phyloP scores from a whole-genome alignment of 2,329 filamentous ascomycete genomes.

The Ilyonectria sp. region DNA sequence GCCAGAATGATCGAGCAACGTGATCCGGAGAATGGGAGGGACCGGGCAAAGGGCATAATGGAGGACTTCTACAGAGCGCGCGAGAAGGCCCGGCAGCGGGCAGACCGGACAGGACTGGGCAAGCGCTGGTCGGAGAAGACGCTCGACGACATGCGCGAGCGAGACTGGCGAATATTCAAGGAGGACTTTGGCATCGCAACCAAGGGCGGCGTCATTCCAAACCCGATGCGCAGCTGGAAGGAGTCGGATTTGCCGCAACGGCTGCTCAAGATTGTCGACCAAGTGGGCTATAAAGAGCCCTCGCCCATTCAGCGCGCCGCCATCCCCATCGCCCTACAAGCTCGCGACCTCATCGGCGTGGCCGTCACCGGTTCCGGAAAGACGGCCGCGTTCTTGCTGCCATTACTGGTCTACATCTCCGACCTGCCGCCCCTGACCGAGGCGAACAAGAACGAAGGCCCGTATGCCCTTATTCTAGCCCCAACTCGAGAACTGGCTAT shows the following conservation, averaged over 20 bases:
- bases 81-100: conserved; percentile 78
- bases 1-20: conserved; percentile 80
- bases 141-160: conserved; percentile 93
- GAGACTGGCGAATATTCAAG: conserved; percentile 99
- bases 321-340: conserved; percentile 94
- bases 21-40: conserved; percentile 82
- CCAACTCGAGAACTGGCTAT: conserved; percentile 98
- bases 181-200: conserved; percentile 98
- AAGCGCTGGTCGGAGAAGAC: conserved; percentile 97
- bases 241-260: conserved; percentile 86
- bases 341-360: conserved; percentile 96
- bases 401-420: conserved; percentile 93
- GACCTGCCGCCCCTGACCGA: conserved; percentile 89
- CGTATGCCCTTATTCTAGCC: conserved; percentile 96
- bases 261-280: conserved; percentile 84
- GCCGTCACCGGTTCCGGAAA: conserved; percentile 99
- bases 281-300: conserved; percentile 92
- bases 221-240: conserved; percentile 95
- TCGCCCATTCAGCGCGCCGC: conserved; percentile 93
- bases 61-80: conserved; percentile 82
- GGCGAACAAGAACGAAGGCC: conserved; percentile 91
- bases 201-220: conserved; percentile 91
- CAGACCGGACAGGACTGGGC: conserved; percentile 81
- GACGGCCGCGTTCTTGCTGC: conserved; percentile 94
- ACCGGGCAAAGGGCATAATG: conserved; percentile 84